Evolutionary conservation across 768 basidiomycete genomes (phyloP), one percentile per base, ranked within the genome.

Genomic region (Collybia mongolica): DNA sequence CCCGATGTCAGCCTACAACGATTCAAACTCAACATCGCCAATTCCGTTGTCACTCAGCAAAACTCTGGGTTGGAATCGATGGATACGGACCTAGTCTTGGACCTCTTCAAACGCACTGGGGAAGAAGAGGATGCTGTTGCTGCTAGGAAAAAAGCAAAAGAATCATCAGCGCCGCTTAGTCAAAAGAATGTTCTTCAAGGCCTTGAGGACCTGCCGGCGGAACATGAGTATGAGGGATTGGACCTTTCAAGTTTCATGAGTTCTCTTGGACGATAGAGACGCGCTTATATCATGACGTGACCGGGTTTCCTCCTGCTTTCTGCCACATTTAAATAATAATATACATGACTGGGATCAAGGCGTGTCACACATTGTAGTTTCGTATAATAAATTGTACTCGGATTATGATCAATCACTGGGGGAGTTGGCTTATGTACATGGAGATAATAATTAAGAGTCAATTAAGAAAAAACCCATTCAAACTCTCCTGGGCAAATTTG

Each of bases 21-120:
- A 44, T 99, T 99, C 81, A 99, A 99, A 67, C 79, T 98, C 60
- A 98, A 98, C 60, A 96, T 99, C 59, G 97, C 97, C 24, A 87
- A 92, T 57, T 93, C 97, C 6, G 85, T 99, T 52, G 92, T 99
- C 44, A 98, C 93, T 1, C 95, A 99, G 65, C 95, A 99, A 65
- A 99, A 99, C 64, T 81, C 96, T 1, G 94, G 93, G 18, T 71
- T 99, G 42, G 75, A 86, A 1, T 93, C 93, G 2, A 98, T 99
- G 95, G 95, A 96, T 61, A 98, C 97, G 0, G 94, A 98, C 63
- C 84, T 94, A 48, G 95, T 99, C 19, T 73, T 99, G 20, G 97
- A 98, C 66, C 78, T 99, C 32, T 98, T 99, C 79, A 78, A 72
- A 57, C 84, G 83, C 26, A 92, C 91, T 9, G 82, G 83, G 8